Percentiles rank a stretch among this genome's conserved stretches.
These are phyloP conservation scores for Carex arenaria DNA, from an alignment of 202 grass and related monocot genomes.

Conservation along the genomic window DNA sequence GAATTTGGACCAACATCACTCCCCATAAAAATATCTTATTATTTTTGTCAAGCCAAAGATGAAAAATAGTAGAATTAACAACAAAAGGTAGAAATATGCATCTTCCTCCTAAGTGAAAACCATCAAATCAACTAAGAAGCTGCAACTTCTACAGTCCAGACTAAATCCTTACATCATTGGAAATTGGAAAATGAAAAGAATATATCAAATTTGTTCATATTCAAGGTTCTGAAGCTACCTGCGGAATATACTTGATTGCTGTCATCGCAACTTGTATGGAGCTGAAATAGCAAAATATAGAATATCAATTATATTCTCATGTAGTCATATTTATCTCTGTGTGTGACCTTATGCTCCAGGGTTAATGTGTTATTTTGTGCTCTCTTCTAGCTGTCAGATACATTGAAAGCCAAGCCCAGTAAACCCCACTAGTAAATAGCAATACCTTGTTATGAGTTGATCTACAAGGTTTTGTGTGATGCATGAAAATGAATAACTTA, in stretches of 20 bases:
- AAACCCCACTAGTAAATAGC: background rate
- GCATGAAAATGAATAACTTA: constrained; percentile 36
- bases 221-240: constrained; percentile 39
- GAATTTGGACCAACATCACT: background rate
- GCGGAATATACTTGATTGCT: constrained; percentile 96
- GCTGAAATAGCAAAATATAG: constrained; percentile 43
- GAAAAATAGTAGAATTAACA: background rate
- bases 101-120: background rate
- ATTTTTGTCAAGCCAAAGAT: background rate
- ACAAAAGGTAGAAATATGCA: background rate
- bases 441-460: background rate
- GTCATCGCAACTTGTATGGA: constrained; percentile 93
- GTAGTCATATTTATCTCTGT: background rate
- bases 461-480: background rate
- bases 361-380: background rate
- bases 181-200: constrained; percentile 13
- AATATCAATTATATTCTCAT: constrained; percentile 10
- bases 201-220: background rate
- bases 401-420: background rate
- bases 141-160: background rate
- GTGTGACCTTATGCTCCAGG: background rate
- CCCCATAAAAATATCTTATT: background rate
- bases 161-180: background rate
- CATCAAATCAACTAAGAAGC: background rate
- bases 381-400: background rate